Conservation (phyloP, 805 yeast species). For the Lachancea nothofagi region DNA sequence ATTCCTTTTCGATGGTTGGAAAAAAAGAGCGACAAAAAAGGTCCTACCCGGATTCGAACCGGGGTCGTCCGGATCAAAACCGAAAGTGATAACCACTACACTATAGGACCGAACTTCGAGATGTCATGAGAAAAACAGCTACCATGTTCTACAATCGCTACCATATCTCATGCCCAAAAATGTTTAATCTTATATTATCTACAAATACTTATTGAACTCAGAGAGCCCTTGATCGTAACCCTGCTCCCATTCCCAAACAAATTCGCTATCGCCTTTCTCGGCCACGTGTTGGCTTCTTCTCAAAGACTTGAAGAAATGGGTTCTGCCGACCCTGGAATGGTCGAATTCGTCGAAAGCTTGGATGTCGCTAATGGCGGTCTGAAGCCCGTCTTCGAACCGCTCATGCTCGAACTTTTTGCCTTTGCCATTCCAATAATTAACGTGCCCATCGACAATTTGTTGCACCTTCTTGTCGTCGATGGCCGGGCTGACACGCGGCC, state of each 20-base stretch:
- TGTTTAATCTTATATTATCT: background rate
- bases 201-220: slow-evolving; percentile 19
- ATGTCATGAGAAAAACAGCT: background rate
- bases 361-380: slow-evolving; percentile 70
- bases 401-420: slow-evolving; percentile 70
- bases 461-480: slow-evolving; percentile 34
- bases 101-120: slow-evolving; percentile 38
- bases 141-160: background rate
- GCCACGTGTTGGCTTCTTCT: slow-evolving; percentile 58
- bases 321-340: slow-evolving; percentile 70
- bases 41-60: slow-evolving; percentile 84
- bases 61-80: slow-evolving; percentile 80
- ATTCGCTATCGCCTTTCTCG: slow-evolving; percentile 49
- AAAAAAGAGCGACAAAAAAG: slow-evolving; percentile 31
- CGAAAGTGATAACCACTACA: slow-evolving; percentile 79
- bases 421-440: slow-evolving; percentile 63
- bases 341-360: slow-evolving; percentile 61
- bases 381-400: slow-evolving; percentile 75
- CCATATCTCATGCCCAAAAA: background rate
- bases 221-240: slow-evolving; percentile 65
- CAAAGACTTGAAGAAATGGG: slow-evolving; percentile 59
- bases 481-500: slow-evolving; percentile 16
- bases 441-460: slow-evolving; percentile 39
- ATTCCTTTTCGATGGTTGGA: background rate
- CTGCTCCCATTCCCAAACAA: slow-evolving; percentile 85